Conservation (phyloP, 305 asterid species). For the Solanum chacoense region DNA sequence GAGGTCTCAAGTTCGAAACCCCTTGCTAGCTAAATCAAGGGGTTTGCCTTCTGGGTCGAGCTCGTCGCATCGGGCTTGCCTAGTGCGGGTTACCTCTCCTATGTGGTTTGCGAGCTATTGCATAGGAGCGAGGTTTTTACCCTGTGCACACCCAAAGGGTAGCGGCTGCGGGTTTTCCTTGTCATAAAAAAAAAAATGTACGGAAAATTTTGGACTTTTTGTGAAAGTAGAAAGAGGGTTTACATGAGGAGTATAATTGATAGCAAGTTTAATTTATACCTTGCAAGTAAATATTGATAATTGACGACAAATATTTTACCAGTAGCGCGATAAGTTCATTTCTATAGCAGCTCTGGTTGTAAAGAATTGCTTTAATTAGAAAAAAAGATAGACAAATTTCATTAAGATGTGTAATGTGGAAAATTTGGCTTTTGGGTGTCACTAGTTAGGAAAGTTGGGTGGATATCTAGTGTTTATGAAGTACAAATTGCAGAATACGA, state of each 20-base stretch:
- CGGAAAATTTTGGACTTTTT: neutral
- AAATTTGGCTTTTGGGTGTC: neutral
- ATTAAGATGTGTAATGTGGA: neutral
- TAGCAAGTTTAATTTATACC: neutral
- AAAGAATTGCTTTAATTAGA: neutral
- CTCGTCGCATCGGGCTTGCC: too few species aligned
- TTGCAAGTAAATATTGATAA: neutral
- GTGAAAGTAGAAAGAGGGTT: neutral
- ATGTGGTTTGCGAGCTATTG: too few species aligned
- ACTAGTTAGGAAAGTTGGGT: neutral
- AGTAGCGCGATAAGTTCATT: neutral
- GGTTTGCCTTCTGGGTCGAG: too few species aligned
- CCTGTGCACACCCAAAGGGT: too few species aligned
- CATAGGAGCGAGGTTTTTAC: too few species aligned
- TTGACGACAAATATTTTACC: neutral
- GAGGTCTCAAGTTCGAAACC: too few species aligned
- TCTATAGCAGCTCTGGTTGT: neutral
- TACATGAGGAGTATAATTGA: neutral
- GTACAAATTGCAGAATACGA: neutral
- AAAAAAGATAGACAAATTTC: neutral
- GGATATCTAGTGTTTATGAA: neutral
- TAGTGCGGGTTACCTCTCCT: too few species aligned
- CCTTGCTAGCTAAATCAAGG: too few species aligned
- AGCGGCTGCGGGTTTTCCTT: too few species aligned
- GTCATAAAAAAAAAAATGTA: neutral